phyloP scores from a whole-genome alignment of 2,329 filamentous ascomycete species.

The Trichoderma sp. region DNA sequence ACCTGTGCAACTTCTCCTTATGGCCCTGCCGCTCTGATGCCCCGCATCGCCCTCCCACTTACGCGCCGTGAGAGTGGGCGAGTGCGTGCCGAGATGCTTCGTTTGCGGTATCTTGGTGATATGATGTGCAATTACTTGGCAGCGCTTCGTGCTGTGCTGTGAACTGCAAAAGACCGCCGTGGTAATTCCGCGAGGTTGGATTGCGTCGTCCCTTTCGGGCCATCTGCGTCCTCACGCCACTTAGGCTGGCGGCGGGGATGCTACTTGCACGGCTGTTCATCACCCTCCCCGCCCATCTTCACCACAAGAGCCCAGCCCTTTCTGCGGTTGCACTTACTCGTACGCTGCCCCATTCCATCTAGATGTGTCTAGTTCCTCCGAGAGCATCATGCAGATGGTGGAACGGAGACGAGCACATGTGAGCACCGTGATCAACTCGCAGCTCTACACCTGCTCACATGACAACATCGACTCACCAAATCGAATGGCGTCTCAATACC shows the following conservation, averaged over 20 bases:
- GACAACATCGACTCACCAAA: neutral
- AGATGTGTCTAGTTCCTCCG: neutral
- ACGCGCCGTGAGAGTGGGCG: neutral
- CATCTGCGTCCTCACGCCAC: neutral
- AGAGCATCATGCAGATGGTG: neutral
- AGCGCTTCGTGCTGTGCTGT: neutral
- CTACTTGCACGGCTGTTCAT: neutral
- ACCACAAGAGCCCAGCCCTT: neutral
- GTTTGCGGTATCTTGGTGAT: neutral
- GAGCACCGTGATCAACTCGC: neutral
- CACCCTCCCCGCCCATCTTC: neutral
- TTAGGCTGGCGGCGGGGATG: neutral
- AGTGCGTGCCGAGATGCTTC: neutral
- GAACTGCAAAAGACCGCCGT: neutral
- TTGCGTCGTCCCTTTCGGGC: neutral
- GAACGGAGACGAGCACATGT: neutral
- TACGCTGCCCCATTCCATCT: neutral
- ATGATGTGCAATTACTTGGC: neutral
- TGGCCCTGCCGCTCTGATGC: neutral
- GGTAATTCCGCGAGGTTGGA: neutral
- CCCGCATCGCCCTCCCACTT: constrained; percentile 8
- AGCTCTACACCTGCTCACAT: neutral
- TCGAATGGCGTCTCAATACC: neutral
- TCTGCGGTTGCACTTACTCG: constrained; percentile 1
- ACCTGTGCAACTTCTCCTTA: neutral